Percentiles rank a stretch among this genome's conserved stretches.
These are phyloP conservation scores for Solanum dulcamara DNA, from an alignment of 257 asterid genomes.

Conservation along the genomic window DNA sequence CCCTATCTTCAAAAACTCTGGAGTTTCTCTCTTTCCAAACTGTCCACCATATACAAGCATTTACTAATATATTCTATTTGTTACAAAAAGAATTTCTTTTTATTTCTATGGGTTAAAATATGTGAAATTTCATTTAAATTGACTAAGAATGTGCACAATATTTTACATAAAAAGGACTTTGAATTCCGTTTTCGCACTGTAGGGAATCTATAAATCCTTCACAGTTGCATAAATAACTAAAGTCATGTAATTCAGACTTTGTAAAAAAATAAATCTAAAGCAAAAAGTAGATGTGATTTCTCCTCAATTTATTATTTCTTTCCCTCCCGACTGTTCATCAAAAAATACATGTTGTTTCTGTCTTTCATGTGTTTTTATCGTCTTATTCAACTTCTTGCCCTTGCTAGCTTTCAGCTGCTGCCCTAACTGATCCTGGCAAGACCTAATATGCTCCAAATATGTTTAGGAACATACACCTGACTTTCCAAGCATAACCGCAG, in stretches of 20 bases:
- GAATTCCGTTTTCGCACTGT: background rate
- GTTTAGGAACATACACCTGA: background rate
- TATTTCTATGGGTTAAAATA: background rate
- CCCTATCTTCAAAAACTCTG: background rate
- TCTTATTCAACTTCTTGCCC: background rate
- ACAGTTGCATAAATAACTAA: background rate
- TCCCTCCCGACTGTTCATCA: background rate
- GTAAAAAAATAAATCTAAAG: background rate
- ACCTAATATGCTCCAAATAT: background rate
- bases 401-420: background rate
- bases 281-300: background rate
- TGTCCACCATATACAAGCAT: background rate
- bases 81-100: background rate
- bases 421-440: background rate
- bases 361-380: background rate
- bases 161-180: background rate
- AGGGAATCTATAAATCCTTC: background rate
- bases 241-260: background rate
- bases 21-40: background rate
- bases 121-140: background rate
- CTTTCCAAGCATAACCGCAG: background rate
- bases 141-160: background rate
- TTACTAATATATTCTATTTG: background rate
- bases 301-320: background rate
- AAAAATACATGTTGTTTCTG: background rate